phyloP scores from a whole-genome alignment of 2,329 filamentous ascomycete genomes.

The Rutstroemia sp. region DNA sequence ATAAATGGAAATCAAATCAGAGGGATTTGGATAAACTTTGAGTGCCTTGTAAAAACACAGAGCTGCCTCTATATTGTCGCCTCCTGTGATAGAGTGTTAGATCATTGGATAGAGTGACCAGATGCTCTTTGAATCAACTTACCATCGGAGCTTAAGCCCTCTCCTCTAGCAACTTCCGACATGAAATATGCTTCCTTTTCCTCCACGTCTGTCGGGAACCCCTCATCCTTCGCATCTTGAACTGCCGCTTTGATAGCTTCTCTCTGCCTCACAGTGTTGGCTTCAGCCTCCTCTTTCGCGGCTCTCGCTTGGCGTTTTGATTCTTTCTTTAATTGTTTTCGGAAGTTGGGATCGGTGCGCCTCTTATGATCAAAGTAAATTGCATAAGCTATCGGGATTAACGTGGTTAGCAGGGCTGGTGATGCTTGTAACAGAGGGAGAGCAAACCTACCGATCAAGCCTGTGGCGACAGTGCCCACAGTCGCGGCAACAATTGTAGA shows the following conservation, averaged over 20 bases:
- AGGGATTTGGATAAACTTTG: conserved; percentile 93
- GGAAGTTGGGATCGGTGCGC: conserved; percentile 57
- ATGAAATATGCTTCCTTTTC: conserved; percentile 97
- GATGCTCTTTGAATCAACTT: conserved; percentile 29
- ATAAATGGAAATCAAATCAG: conserved; percentile 92
- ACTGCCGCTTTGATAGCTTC: conserved; percentile 69
- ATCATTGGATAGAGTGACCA: not conserved
- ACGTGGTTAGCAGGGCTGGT: conserved; percentile 15
- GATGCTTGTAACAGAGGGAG: not conserved
- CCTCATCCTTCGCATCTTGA: conserved; percentile 78
- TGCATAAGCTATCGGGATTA: conserved; percentile 47
- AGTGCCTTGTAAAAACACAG: conserved; percentile 96
- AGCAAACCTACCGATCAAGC: conserved; percentile 44
- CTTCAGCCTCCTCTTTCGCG: conserved; percentile 65
- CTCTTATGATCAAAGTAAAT: conserved; percentile 63
- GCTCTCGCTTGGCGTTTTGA: conserved; percentile 64
- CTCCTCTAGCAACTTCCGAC: conserved; percentile 85
- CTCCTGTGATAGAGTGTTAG: conserved; percentile 38
- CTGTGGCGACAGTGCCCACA: conserved; percentile 52
- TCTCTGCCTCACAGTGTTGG: conserved; percentile 58
- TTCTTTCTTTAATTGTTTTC: conserved; percentile 63
- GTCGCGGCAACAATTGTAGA: conserved; percentile 53
- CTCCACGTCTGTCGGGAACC: conserved; percentile 83
- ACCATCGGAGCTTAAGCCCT: conserved; percentile 78
- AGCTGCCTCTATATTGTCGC: conserved; percentile 72